Evolutionary conservation across 805 yeast genomes (phyloP).

Genomic region (Saturnispora silvae): DNA sequence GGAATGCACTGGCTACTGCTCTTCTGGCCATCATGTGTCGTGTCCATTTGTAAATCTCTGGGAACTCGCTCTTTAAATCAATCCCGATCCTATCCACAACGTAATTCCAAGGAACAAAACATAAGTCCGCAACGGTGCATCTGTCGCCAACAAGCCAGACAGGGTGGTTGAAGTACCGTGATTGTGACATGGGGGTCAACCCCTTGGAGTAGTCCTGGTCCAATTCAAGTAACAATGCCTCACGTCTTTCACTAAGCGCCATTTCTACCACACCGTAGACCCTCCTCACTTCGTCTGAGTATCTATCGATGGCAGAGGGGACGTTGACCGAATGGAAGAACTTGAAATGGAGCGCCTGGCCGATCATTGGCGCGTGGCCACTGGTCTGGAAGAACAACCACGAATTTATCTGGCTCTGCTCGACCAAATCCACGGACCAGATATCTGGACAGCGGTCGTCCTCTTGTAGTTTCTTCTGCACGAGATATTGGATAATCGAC

Average conservation of each 20-base stretch:
- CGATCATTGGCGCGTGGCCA: constrained; percentile 98
- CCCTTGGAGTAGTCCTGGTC: constrained; percentile 82
- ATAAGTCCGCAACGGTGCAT: constrained; percentile 77
- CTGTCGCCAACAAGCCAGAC: constrained; percentile 91
- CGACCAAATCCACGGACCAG: constrained; percentile 70
- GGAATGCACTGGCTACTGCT: constrained; percentile 73
- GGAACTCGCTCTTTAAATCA: constrained; percentile 76
- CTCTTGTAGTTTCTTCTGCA: constrained; percentile 54
- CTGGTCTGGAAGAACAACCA: constrained; percentile 95
- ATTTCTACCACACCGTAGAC: constrained; percentile 91
- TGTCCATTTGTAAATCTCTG: constrained; percentile 95
- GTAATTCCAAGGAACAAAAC: constrained; percentile 95
- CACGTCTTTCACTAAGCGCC: constrained; percentile 89
- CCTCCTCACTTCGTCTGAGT: constrained; percentile 84
- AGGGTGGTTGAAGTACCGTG: constrained; percentile 82
- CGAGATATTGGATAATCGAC: constrained; percentile 75
- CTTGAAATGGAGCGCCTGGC: constrained; percentile 90
- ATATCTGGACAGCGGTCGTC: constrained; percentile 54
- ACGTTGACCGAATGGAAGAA: constrained; percentile 81
- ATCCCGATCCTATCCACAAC: constrained; percentile 91
- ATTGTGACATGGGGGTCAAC: constrained; percentile 74
- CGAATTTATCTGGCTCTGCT: constrained; percentile 73
- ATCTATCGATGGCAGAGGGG: constrained; percentile 82
- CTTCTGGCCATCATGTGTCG: constrained; percentile 92
- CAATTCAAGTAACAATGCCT: constrained; percentile 78